phyloP scores from a whole-genome alignment of 805 yeast genomes.

The Teunomyces gatunensis region DNA sequence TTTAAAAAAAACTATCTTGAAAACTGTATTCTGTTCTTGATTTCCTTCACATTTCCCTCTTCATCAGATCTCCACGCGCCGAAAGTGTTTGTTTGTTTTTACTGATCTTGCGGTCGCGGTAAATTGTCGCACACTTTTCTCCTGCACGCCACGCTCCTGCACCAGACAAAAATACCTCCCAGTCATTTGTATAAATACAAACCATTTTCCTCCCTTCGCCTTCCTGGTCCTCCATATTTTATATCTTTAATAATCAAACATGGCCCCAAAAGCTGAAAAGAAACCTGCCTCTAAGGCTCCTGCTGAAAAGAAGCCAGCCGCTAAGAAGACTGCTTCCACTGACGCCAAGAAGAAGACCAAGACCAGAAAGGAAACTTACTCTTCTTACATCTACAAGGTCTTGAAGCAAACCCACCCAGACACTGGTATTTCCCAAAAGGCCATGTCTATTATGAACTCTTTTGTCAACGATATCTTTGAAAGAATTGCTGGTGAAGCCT shows the following conservation, averaged over 20 bases:
- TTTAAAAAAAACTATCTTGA: too few relatives aligned
- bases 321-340: conserved; percentile 77
- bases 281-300: conserved; percentile 95
- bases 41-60: background rate
- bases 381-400: conserved; percentile 97
- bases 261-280: conserved; percentile 53
- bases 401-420: conserved; percentile 99
- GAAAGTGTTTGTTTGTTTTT: conserved; percentile 2
- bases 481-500: conserved; percentile 97
- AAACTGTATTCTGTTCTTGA: too few relatives aligned
- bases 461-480: conserved; percentile 97
- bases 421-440: conserved; percentile 98
- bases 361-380: conserved; percentile 97
- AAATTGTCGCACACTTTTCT: conserved; percentile 2
- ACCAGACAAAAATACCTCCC: background rate
- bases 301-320: conserved; percentile 89
- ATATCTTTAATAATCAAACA: conserved; percentile 7
- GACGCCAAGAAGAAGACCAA: conserved; percentile 89
- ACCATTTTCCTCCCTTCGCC: conserved; percentile 1
- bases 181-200: conserved; percentile 2
- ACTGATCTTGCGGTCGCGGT: conserved; percentile 1
- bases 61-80: conserved; percentile 2
- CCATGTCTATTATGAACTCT: conserved; percentile 98
- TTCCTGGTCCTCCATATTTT: background rate
- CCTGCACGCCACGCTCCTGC: conserved; percentile 5